Base-by-base conservation (phyloP, 495 filamentous ascomycete genomes). In the Lasiosphaeria miniovina region DNA sequence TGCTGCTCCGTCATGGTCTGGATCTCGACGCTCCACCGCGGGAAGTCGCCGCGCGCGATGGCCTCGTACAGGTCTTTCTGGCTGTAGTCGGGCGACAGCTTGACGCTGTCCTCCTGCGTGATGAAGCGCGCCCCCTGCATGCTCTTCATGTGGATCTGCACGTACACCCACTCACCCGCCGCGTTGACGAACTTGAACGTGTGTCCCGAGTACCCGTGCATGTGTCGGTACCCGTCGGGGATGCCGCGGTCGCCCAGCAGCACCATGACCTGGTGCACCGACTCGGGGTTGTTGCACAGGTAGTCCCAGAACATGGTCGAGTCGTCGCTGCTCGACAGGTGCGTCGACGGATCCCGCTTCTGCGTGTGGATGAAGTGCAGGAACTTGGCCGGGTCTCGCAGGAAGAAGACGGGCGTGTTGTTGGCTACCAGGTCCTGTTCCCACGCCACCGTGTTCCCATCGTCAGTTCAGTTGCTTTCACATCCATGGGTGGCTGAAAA, bases 301-400 rank as follows among this genome's bases (percentile, higher is more conserved):
- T 59, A 69, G 55, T 70, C 71, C 71, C 71, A 73, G 59, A 71
- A 74, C 52, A 83, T 85, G 60, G 78, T 86, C 10, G 82, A 76
- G 66, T 81, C 77, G 46, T 60, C 52, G 4, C 32, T 51, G 10
- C 9, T 14, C 9, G 71, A 73, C 49, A 82, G 62, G 65, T 85
- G 82, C 48, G 86, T 92, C 60, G 86, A 80, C 3, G 89, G 89
- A 65, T 91, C 81, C 6, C 85, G 77, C 75, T 90, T 89, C 64
- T 91, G 89, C 17, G 87, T 86, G 65, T 88, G 89, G 64, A 89
- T 91, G 68, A 92, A 83, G 59, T 83, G 76, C 15, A 88, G 88
- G 71, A 90, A 90, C 69, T 91, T 90, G 67, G 80, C 75, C 2
- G 88, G 87, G 61, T 91, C 89, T 6, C 89, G 85, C 7, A 90